Evolutionary conservation across 108 stramenopile species (phyloP).

Genomic region (Seminavis robusta): DNA sequence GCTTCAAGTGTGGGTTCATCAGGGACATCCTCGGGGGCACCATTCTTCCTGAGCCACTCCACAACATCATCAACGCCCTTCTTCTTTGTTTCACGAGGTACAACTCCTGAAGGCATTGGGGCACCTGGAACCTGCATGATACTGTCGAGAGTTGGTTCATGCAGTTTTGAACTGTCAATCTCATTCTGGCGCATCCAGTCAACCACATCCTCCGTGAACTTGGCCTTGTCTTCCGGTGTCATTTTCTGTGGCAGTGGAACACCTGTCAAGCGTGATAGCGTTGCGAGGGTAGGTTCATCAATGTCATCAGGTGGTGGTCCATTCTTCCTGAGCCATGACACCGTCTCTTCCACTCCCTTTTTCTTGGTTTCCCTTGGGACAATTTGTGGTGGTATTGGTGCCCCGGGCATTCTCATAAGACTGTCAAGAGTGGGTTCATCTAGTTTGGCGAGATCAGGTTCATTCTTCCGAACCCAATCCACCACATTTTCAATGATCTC

Average conservation of each 20-base stretch:
- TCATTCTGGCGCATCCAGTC: not conserved
- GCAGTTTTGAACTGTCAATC: not conserved
- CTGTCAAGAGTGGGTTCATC: not conserved
- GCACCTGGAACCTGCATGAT: not conserved
- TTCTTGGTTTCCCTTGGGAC: not conserved
- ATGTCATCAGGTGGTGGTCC: not conserved
- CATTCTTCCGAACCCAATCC: slow-evolving; percentile 1
- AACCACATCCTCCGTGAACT: slow-evolving; percentile 1
- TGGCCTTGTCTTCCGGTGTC: not conserved
- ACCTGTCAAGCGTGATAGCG: slow-evolving; percentile 3
- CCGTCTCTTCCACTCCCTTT: slow-evolving; percentile 8
- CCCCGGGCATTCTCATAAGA: not conserved
- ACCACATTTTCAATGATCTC: slow-evolving; percentile 1
- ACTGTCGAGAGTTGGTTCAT: not conserved
- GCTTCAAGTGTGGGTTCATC: not conserved
- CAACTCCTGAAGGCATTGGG: not conserved
- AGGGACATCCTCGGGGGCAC: not conserved
- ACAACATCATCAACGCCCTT: slow-evolving; percentile 3
- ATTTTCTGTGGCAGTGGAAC: slow-evolving; percentile 6
- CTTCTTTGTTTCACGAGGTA: not conserved
- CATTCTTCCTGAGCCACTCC: not conserved
- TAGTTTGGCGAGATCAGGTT: not conserved
- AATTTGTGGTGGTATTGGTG: not conserved
- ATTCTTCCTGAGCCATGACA: slow-evolving; percentile 26
- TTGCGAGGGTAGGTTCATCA: slow-evolving; percentile 5